These are phyloP conservation scores for Halteria grandinella DNA, from an alignment of 73 alveolate genomes.

Conservation along the genomic window DNA sequence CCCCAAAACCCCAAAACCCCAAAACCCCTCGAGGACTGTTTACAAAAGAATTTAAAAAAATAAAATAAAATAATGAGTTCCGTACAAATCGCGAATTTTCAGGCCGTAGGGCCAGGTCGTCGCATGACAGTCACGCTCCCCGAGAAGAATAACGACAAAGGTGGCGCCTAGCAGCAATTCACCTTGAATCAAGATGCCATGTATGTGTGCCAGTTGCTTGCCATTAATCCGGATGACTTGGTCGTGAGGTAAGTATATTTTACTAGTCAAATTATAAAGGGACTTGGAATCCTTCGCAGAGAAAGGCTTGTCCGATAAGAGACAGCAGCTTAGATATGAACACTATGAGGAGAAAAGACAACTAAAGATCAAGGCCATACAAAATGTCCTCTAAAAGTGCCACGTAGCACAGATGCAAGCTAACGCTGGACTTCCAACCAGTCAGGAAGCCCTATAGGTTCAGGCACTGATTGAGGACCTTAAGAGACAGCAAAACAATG, in stretches of 20 bases:
- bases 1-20: too few relatives aligned
- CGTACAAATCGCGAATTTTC: slow-evolving; percentile 15
- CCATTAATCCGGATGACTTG: slow-evolving; percentile 42
- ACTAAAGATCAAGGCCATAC: slow-evolving; percentile 18
- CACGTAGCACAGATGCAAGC: not conserved
- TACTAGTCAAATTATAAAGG: not conserved
- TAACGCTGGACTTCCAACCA: not conserved
- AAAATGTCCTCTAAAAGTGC: slow-evolving; percentile 16
- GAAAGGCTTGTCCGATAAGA: slow-evolving; percentile 46
- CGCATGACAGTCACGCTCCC: too few relatives aligned
- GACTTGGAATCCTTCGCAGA: slow-evolving; percentile 41
- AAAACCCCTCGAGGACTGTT: too few relatives aligned
- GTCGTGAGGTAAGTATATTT: not conserved
- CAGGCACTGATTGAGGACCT: slow-evolving; percentile 36
- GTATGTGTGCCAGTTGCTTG: slow-evolving; percentile 30
- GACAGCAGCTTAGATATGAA: slow-evolving; percentile 51
- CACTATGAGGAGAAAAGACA: slow-evolving; percentile 61
- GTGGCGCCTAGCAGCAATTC: too few relatives aligned
- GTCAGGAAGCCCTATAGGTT: slow-evolving; percentile 23
- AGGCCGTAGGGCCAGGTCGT: too few relatives aligned
- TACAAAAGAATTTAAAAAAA: too few relatives aligned
- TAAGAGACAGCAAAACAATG: not conserved
- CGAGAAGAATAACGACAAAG: too few relatives aligned
- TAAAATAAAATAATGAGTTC: not conserved
- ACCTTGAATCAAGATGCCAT: slow-evolving; percentile 35